Evolutionary conservation across 2,329 filamentous ascomycete species (phyloP).

Genomic region (Aspergillus pseudoglaucus): DNA sequence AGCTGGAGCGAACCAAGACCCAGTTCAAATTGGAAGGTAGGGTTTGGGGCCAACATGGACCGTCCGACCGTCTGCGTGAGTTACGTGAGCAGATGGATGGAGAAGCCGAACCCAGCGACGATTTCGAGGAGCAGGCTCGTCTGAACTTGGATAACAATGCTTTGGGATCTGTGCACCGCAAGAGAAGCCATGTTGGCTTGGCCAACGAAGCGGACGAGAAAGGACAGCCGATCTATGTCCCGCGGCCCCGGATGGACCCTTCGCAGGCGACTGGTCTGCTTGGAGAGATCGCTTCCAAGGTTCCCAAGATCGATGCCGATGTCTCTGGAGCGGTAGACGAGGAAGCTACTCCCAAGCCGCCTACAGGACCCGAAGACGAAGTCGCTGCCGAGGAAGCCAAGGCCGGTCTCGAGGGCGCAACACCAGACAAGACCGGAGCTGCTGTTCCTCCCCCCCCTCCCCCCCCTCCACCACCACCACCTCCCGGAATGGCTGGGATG

Average conservation of each 20-base stretch:
- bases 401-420: constrained; percentile 5
- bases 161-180: constrained; percentile 64
- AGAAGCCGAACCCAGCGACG: constrained; percentile 44
- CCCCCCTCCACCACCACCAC: constrained; percentile 38
- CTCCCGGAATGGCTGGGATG: constrained; percentile 35
- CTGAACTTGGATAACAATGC: constrained; percentile 65
- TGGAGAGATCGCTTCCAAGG: constrained; percentile 67
- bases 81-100: constrained; percentile 92
- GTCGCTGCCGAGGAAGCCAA: constrained; percentile 4
- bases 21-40: constrained; percentile 95
- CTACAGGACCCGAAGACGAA: constrained; percentile 48
- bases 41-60: constrained; percentile 78
- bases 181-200: constrained; percentile 37
- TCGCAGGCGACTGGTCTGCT: constrained; percentile 61
- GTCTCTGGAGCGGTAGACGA: constrained; percentile 12
- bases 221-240: constrained; percentile 59
- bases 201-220: constrained; percentile 43
- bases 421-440: constrained; percentile 6
- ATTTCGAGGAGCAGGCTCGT: constrained; percentile 50
- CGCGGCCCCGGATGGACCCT: constrained; percentile 58
- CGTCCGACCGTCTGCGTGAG: constrained; percentile 85
- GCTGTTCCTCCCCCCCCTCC: constrained; percentile 39
- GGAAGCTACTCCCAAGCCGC: constrained; percentile 56
- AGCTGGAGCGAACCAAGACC: constrained; percentile 93
- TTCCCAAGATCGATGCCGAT: constrained; percentile 62